Evolutionary conservation across 805 yeast genomes (phyloP), one percentile per base, ranked within the genome.

Genomic region (Saccharomyces kudriavzevii): DNA sequence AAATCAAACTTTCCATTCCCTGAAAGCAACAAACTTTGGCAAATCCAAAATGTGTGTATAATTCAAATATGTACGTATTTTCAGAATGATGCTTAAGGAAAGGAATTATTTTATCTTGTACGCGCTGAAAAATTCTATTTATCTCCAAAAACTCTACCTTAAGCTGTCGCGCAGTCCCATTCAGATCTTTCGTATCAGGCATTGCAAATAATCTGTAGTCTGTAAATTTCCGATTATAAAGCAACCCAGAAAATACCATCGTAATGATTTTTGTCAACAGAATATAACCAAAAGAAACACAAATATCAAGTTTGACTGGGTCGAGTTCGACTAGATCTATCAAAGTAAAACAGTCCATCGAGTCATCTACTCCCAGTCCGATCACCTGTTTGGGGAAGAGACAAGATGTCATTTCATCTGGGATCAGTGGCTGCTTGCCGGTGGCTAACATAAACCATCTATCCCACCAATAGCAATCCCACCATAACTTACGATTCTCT

Each of bases 401-500:
- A 43, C 62, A 59, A 10, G 31, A 45, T 5, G 35, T 50, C 11
- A 30, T 43, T 13, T 48, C 35, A 9, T 54, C 55, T 10, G 53
- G 26, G 1, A 58, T 47, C 20, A 51, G 11, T 5, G 52, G 49
- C 9, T 55, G 56, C 28, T 58, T 60, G 1, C 62, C 62, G 3
- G 58, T 50, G 4, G 46, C 26, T 1, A 53, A 11, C 2, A 58
- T 29, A 46, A 43, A 49, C 62, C 61, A 60, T 26, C 52, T 53
- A 51, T 58, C 62, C 61, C 61, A 58, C 62, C 60, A 57, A 22
- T 52, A 52, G 26, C 54, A 47, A 11, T 50, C 53, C 64, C 62
- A 60, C 61, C 61, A 60, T 4, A 56, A 11, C 30, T 43, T 43
- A 17, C 64, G 50, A 8, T 49, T 48, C 17, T 48, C 26, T 20